A percentile compares a stretch with the other conserved stretches of the same genome.
Conservation (phyloP, 495 filamentous ascomycete genomes). For the Extremus antarcticus region DNA sequence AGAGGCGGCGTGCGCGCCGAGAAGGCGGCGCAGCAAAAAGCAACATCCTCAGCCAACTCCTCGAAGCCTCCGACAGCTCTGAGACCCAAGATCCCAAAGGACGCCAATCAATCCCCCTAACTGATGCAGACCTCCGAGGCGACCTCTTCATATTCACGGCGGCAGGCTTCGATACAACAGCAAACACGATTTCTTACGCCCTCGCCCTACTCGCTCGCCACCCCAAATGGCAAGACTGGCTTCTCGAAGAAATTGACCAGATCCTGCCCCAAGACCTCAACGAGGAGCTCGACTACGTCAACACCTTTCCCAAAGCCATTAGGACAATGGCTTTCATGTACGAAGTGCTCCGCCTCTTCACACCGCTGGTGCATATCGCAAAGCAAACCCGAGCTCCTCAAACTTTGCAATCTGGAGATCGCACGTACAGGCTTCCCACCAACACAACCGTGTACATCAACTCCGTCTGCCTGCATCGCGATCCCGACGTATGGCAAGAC, state of each 20-base stretch:
- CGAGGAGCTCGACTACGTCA: conserved; percentile 22
- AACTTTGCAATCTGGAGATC: conserved; percentile 19
- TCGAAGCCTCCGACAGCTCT: conserved; percentile 30
- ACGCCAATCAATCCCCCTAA: conserved; percentile 7
- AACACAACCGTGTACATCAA: conserved; percentile 28
- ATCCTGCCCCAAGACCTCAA: conserved; percentile 14
- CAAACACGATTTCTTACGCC: conserved; percentile 41
- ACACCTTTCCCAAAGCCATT: conserved; percentile 34
- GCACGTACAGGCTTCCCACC: conserved; percentile 24
- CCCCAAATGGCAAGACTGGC: conserved; percentile 39
- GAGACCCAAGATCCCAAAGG: not conserved
- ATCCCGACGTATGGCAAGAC: conserved; percentile 23
- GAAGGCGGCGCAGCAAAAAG: conserved; percentile 13
- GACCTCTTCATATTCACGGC: conserved; percentile 46
- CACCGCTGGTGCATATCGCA: conserved; percentile 33
- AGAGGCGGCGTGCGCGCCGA: conserved; percentile 22
- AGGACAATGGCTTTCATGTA: conserved; percentile 40
- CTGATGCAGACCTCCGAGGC: conserved; percentile 39
- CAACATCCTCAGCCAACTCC: conserved; percentile 26
- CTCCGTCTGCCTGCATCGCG: conserved; percentile 18
- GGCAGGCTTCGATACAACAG: conserved; percentile 47
- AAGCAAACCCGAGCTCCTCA: conserved; percentile 30
- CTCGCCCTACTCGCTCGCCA: conserved; percentile 38
- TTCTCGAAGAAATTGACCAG: conserved; percentile 34
- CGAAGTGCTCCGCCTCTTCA: conserved; percentile 44